Base-by-base conservation (phyloP, 371 early-diverging fungal genomes). In the Thermomucor indicae-seudaticae region DNA sequence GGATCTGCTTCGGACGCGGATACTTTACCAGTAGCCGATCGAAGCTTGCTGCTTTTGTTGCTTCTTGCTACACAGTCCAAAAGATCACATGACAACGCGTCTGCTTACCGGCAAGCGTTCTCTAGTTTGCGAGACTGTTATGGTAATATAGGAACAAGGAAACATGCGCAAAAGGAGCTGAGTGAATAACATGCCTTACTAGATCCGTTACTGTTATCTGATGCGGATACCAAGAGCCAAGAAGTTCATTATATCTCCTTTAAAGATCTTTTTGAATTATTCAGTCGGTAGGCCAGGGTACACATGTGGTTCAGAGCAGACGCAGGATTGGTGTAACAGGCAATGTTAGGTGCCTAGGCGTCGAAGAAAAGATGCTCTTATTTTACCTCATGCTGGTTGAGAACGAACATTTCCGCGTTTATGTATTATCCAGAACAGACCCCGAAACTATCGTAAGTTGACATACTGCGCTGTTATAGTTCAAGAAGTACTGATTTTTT, bases 361-460 rank as follows among this genome's bases (percentile, higher is more conserved):
- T 64, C 31, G 90, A 89, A 55, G 88, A 86, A 56, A 75, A 73
- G 6, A 78, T 81, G 57, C 47, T 88, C 16, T 49, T 90, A 10
- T 70, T 90, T 48, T 87, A 90, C 51, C 57, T 79, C n/a, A 67
- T 88, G 22, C 51, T 90, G 37, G 67, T 84, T 4, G 83, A 84
- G 48, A 90, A 88, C 49, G 79, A 79, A 16, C 62, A 75, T 6
- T 90, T 90, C 53, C 62, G 84, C 17, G 82, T 80, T 1, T 90
- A 85, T 66, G 81, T 88, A 2, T 56, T 90, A 23, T 90, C 88
- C 3, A 66, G 88, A 25, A 85, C 85, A 0, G 90, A 90, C 55
- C 88, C 86, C 8, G 90, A 90, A 49, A 81, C 81, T 2, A 68
- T 90, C 59, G 77, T 77, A 63, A 65, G 68, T 48, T 25, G 34